phyloP scores from a whole-genome alignment of 495 filamentous ascomycete species.

The Chaetomium tenue region DNA sequence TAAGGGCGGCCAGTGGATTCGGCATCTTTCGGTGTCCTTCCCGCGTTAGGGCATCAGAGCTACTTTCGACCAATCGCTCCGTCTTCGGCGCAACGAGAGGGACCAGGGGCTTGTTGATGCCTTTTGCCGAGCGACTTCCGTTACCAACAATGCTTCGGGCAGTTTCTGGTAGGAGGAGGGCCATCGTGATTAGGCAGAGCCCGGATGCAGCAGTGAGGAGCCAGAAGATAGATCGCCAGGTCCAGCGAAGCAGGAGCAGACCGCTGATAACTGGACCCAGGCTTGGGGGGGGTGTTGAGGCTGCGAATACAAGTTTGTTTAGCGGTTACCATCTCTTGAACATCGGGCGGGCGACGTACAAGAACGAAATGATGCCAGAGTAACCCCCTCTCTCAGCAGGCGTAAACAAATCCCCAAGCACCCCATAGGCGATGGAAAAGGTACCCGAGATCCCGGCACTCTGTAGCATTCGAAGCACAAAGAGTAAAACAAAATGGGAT shows the following conservation, averaged over 20 bases:
- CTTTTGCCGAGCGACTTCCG: background rate
- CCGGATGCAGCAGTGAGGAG: background rate
- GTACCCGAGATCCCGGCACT: constrained; percentile 42
- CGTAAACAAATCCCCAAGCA: constrained; percentile 50
- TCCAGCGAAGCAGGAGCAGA: constrained; percentile 35
- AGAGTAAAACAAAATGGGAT: constrained; percentile 46
- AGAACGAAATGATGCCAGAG: constrained; percentile 33
- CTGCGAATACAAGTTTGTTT: constrained; percentile 5
- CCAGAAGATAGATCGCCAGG: constrained; percentile 6
- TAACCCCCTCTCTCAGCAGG: constrained; percentile 50
- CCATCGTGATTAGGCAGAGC: background rate
- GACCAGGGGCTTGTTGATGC: background rate
- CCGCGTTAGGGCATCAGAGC: background rate
- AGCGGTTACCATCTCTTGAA: background rate
- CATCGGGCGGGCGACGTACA: background rate
- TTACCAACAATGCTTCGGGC: background rate
- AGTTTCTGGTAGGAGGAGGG: background rate
- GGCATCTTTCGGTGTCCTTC: background rate
- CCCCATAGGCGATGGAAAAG: constrained; percentile 41
- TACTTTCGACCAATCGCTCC: background rate
- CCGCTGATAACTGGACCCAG: constrained; percentile 55
- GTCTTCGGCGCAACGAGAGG: background rate
- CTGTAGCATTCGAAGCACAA: constrained; percentile 53
- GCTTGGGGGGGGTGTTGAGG: constrained; percentile 36
- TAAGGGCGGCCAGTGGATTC: background rate